Evolutionary conservation across 371 early-diverging fungal genomes (phyloP).

Genomic region (Mortierella sp.): DNA sequence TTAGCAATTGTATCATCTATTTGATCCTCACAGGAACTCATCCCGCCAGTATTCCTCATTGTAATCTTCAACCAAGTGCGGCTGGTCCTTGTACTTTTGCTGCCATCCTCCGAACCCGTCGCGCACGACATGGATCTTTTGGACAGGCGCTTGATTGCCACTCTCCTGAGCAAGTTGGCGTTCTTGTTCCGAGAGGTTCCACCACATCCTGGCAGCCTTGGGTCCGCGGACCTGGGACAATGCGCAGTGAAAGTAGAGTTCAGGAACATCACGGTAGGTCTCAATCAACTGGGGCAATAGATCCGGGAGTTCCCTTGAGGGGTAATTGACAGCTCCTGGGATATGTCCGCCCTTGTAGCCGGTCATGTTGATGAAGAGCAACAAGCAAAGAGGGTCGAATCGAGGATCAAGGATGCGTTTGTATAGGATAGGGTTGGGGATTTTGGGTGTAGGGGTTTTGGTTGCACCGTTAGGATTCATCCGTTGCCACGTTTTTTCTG

Average conservation of each 20-base stretch:
- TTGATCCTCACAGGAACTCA: conserved; percentile 18
- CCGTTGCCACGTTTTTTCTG: neutral
- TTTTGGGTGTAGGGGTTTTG: too few relatives aligned
- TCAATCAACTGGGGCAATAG: conserved; percentile 58
- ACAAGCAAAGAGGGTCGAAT: too few relatives aligned
- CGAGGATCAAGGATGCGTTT: too few relatives aligned
- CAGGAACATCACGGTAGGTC: conserved; percentile 68
- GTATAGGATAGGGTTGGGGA: too few relatives aligned
- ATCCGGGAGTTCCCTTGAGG: conserved; percentile 68
- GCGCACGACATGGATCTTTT: conserved; percentile 71
- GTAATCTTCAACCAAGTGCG: conserved; percentile 72
- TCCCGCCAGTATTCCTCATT: conserved; percentile 65
- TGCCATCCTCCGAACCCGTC: conserved; percentile 85
- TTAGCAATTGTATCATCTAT: too few relatives aligned
- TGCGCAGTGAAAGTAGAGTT: conserved; percentile 87
- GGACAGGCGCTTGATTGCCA: neutral
- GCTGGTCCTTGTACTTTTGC: conserved; percentile 60
- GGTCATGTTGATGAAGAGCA: neutral
- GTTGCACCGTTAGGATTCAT: too few relatives aligned
- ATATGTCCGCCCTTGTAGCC: conserved; percentile 84
- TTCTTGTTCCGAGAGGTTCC: conserved; percentile 57
- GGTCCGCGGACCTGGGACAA: conserved; percentile 89
- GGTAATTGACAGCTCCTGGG: conserved; percentile 80
- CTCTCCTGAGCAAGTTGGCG: conserved; percentile 9
- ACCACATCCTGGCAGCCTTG: conserved; percentile 82